phyloP scores from a whole-genome alignment of 2,329 filamentous ascomycete genomes.

The Pezicula carpinea region DNA sequence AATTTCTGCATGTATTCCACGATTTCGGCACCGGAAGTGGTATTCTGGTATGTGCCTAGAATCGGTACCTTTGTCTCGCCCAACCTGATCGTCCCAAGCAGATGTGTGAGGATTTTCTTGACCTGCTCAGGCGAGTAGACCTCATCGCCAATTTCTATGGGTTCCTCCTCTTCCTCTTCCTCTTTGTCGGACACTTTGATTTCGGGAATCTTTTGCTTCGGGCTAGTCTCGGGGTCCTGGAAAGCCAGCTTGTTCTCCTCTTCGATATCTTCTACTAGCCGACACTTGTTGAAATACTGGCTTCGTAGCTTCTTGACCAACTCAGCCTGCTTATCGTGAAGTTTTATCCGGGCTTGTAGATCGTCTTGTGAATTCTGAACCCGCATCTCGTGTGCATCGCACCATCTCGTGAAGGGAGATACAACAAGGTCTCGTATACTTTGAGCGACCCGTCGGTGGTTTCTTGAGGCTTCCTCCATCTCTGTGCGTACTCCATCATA shows the following conservation, averaged over 20 bases:
- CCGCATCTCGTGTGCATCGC: conserved; percentile 86
- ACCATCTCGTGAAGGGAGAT: conserved; percentile 91
- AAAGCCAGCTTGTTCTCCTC: conserved; percentile 99
- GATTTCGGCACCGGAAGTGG: conserved; percentile 85
- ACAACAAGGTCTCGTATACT: conserved; percentile 96
- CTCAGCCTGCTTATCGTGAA: conserved; percentile 88
- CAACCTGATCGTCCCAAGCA: conserved; percentile 81
- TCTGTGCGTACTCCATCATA: conserved; percentile 90
- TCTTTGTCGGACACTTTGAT: conserved; percentile 79
- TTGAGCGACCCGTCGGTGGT: conserved; percentile 91
- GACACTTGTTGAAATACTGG: conserved; percentile 98
- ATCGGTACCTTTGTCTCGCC: conserved; percentile 94
- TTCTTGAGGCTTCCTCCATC: conserved; percentile 86
- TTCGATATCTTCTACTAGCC: conserved; percentile 90
- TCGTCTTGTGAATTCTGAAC: conserved; percentile 95
- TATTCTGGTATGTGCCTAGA: conserved; percentile 90
- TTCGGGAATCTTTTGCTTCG: conserved; percentile 65
- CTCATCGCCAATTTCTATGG: conserved; percentile 87
- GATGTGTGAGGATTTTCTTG: conserved; percentile 83
- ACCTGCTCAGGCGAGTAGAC: conserved; percentile 80
- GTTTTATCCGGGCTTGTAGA: conserved; percentile 83
- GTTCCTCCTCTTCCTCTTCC: conserved; percentile 71
- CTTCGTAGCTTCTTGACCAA: conserved; percentile 87
- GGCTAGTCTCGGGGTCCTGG: conserved; percentile 74
- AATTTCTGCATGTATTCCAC: conserved; percentile 91